phyloP scores from a whole-genome alignment of 2,329 filamentous ascomycete genomes.

The Claviceps maximensis region DNA sequence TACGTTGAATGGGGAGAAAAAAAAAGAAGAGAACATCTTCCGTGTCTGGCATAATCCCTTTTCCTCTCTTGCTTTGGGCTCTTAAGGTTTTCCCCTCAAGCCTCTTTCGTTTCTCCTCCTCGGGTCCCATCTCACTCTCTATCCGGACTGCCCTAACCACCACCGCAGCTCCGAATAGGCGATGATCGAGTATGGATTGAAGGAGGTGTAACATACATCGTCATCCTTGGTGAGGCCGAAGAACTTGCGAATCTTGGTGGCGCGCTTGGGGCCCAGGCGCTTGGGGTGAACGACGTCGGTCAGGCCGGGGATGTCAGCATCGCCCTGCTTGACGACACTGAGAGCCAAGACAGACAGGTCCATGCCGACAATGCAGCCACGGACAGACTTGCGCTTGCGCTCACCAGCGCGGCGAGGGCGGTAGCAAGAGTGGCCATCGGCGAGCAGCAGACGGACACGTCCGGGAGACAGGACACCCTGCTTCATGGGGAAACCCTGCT shows the following conservation, averaged over 20 bases:
- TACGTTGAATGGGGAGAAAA: neutral
- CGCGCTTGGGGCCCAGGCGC: slow-evolving; percentile 98
- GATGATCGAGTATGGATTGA: slow-evolving; percentile 48
- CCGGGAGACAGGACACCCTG: slow-evolving; percentile 98
- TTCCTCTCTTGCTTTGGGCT: neutral
- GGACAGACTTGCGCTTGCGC: slow-evolving; percentile 98
- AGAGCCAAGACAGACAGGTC: slow-evolving; percentile 93
- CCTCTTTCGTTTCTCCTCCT: neutral
- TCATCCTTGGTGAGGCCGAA: slow-evolving; percentile 99
- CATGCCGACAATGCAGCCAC: slow-evolving; percentile 95
- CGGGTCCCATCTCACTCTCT: slow-evolving; percentile 43
- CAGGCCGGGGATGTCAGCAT: slow-evolving; percentile 82
- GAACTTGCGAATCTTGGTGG: slow-evolving; percentile 99
- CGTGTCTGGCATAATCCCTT: neutral
- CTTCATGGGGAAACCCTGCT: slow-evolving; percentile 99
- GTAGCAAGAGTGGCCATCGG: slow-evolving; percentile 98
- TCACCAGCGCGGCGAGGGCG: slow-evolving; percentile 93
- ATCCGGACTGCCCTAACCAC: slow-evolving; percentile 32
- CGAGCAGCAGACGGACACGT: slow-evolving; percentile 93
- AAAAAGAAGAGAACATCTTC: neutral
- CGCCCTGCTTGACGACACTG: slow-evolving; percentile 95
- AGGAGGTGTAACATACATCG: slow-evolving; percentile 71
- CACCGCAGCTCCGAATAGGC: slow-evolving; percentile 49
- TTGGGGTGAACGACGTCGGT: slow-evolving; percentile 98
- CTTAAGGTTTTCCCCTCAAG: neutral